phyloP scores from a whole-genome alignment of 331 rosid genomes.

The Quercus lobata region DNA sequence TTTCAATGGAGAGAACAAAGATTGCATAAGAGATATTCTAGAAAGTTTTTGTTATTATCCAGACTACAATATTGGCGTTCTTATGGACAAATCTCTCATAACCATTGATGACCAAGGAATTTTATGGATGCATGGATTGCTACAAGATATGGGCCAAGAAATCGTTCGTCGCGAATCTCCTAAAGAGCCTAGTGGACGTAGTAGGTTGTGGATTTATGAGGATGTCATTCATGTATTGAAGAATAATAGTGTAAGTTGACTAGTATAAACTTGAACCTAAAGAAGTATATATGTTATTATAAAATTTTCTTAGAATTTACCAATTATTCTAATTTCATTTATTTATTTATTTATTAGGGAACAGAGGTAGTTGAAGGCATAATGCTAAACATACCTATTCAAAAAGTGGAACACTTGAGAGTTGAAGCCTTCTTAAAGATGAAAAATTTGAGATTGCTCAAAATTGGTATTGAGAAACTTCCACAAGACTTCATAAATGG shows the following conservation, averaged over 20 bases:
- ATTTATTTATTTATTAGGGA: not conserved
- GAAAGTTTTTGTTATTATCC: not conserved
- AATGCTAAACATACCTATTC: not conserved
- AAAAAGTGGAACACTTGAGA: not conserved
- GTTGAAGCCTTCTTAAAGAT: not conserved
- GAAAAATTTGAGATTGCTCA: not conserved
- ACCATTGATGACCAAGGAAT: not conserved
- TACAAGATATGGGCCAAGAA: not conserved
- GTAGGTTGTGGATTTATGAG: too few species aligned
- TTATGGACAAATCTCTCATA: not conserved
- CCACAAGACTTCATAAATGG: not conserved
- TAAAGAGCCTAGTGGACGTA: too few species aligned
- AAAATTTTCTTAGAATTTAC: not conserved
- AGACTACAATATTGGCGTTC: not conserved
- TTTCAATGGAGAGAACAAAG: not conserved
- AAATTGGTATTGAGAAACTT: not conserved
- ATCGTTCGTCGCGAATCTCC: too few species aligned
- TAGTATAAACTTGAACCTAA: too few species aligned
- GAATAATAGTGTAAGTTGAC: not conserved
- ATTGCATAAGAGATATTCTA: not conserved
- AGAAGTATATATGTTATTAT: not conserved
- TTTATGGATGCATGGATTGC: not conserved
- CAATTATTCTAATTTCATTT: not conserved
- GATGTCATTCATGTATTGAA: not conserved
- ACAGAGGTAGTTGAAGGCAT: not conserved